Percentiles rank a stretch among this genome's conserved stretches.
These are phyloP conservation scores for Metschnikowia picachoensis DNA, from an alignment of 805 yeast genomes.

Conservation along the genomic window DNA sequence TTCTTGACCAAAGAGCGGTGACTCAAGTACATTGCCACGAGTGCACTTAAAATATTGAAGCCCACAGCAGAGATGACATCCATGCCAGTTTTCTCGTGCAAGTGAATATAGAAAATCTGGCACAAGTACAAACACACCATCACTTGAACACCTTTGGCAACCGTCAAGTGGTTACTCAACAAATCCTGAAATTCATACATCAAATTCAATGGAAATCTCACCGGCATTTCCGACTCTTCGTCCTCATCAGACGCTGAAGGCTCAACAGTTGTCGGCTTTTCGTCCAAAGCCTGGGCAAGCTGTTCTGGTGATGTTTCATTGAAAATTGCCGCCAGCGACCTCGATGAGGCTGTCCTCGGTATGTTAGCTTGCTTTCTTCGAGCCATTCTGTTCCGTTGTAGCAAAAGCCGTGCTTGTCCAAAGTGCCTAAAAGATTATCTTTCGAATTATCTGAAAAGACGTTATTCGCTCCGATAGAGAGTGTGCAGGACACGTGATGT, in stretches of 20 bases:
- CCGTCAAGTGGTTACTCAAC: constrained; percentile 30
- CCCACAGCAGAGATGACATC: constrained; percentile 21
- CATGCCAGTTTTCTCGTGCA: constrained; percentile 17
- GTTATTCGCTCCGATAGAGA: not conserved
- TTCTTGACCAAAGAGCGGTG: constrained; percentile 21
- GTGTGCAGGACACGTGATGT: not conserved
- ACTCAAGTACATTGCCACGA: constrained; percentile 27
- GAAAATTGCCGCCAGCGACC: constrained; percentile 19
- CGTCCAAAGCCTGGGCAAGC: not conserved
- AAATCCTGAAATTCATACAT: constrained; percentile 36
- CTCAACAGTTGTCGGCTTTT: not conserved
- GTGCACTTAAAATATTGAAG: constrained; percentile 33
- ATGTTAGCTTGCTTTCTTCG: constrained; percentile 13
- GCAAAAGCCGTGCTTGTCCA: too few species aligned
- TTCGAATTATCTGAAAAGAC: too few species aligned
- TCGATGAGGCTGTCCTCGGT: constrained; percentile 10
- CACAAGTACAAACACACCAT: constrained; percentile 26
- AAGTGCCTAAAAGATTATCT: too few species aligned
- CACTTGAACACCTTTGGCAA: constrained; percentile 30
- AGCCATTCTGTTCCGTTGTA: constrained; percentile 10
- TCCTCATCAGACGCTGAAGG: not conserved
- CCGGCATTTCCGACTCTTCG: constrained; percentile 7
- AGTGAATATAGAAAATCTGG: constrained; percentile 29
- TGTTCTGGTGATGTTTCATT: constrained; percentile 4
- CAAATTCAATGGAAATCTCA: constrained; percentile 14